Base-by-base conservation (phyloP, 352 stramenopile species). In the Aphanomyces euteiches region DNA sequence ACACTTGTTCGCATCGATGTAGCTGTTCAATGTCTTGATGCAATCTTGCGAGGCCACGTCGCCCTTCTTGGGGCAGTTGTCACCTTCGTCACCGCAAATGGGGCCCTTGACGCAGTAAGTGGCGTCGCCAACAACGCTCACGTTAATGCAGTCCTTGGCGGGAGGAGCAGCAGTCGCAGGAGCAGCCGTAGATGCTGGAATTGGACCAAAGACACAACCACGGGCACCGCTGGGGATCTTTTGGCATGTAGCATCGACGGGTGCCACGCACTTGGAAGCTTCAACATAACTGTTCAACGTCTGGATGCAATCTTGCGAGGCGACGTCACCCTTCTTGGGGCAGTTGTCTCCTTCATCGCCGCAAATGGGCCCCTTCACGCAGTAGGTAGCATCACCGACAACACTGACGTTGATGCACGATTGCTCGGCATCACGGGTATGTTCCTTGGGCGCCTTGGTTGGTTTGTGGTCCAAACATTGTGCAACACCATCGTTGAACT, bases 211-310 rank as follows among this genome's bases (percentile, higher is more conserved):
- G 5, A 78, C 74, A 50, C 80, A 88, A 36, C 74, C 68, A 75
- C 77, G 86, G 8, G 68, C 57, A 4, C 64, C 70, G 1, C 47
- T 59, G 37, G 65, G 17, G 34, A 58, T 69, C n/a, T 76, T 60
- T 17, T 80, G 71, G 56, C 80, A 90, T 41, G 78, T 67, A 2
- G 80, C 77, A 53, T 88, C 74, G 3, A 76, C 70, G 0, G 71
- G 66, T 36, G 77, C 79, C 37, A 83, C 39, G 43, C 82, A 90
- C 4, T 43, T 36, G 10, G 10, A 13, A 0, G 37, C 47, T 45
- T 37, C 53, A 34, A 47, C 37, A 67, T 75, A 84, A 21, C 73
- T 83, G 8, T 34, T 48, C 19, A 77, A 58, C 0, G 36, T 56
- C 7, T 50, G 21, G 4, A 69, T 28, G 48, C 83, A 90, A 28